Percentiles rank a stretch among this genome's conserved stretches.
These are phyloP conservation scores for Pichia eremophila DNA, from an alignment of 805 yeast species.

Conservation along the genomic window DNA sequence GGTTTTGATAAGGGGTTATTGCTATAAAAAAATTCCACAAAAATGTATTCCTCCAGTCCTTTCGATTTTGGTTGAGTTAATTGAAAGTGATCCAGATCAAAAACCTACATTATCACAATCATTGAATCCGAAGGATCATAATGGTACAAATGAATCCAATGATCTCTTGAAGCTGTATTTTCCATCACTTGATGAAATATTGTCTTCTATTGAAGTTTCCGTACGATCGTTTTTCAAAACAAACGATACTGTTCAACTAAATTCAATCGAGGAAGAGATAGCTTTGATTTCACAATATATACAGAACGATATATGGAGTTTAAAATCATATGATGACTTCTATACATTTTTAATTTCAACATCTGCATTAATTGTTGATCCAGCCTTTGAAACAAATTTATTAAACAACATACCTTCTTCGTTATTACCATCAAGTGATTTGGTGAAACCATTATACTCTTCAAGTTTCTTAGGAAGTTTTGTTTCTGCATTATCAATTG, in stretches of 20 bases:
- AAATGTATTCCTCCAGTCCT: conserved; percentile 31
- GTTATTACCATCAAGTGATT: conserved; percentile 11
- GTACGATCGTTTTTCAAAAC: conserved; percentile 6
- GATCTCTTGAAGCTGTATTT: conserved; percentile 14
- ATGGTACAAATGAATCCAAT: neutral
- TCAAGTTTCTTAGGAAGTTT: conserved; percentile 39
- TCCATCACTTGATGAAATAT: conserved; percentile 19
- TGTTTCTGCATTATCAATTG: conserved; percentile 30
- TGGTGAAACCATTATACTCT: conserved; percentile 15
- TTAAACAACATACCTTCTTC: conserved; percentile 7
- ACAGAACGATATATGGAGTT: conserved; percentile 31
- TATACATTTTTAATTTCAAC: conserved; percentile 29
- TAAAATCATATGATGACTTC: conserved; percentile 40
- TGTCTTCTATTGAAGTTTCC: conserved; percentile 12
- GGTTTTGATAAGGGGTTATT: conserved; percentile 38
- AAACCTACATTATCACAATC: neutral
- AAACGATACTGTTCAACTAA: neutral
- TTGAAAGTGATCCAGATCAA: conserved; percentile 19
- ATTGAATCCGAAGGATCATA: no score
- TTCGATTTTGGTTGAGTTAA: conserved; percentile 33
- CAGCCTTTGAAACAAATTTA: conserved; percentile 5
- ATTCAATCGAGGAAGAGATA: conserved; percentile 16
- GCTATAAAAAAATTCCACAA: conserved; percentile 32
- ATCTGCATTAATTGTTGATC: conserved; percentile 27
- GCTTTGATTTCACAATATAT: conserved; percentile 20